Evolutionary conservation across 176 grass and related monocot genomes (phyloP).

Genomic region (Tuctoria greenei): DNA sequence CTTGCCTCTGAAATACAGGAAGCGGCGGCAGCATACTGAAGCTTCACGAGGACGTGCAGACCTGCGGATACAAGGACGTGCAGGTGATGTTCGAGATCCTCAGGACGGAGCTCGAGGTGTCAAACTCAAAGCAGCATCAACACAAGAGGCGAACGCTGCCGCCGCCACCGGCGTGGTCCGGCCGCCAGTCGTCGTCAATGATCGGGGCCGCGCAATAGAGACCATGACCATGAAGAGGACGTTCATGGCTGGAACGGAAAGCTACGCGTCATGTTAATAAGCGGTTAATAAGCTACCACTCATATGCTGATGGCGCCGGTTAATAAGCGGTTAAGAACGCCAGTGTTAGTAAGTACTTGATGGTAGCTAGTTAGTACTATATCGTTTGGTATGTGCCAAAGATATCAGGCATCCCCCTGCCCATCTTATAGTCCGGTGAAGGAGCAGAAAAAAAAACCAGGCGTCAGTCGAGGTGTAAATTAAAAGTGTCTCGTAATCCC

Average conservation of each 20-base stretch:
- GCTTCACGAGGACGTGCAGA: constrained; percentile 84
- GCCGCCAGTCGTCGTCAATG: constrained; percentile 37
- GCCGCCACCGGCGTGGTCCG: constrained; percentile 28
- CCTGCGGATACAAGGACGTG: constrained; percentile 85
- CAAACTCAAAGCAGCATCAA: neutral
- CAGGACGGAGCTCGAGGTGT: constrained; percentile 59
- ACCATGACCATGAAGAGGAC: neutral
- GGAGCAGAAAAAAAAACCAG: constrained; percentile 23
- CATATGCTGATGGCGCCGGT: too few species aligned
- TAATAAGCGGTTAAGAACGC: neutral
- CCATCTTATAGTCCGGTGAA: constrained; percentile 15
- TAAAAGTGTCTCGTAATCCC: neutral
- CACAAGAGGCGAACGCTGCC: neutral
- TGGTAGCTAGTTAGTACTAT: constrained; percentile 7
- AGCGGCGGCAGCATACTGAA: constrained; percentile 69
- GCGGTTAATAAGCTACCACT: too few species aligned
- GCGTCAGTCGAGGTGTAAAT: constrained; percentile 6
- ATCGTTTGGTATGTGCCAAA: constrained; percentile 7
- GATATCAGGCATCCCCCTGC: constrained; percentile 40
- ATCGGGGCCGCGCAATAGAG: constrained; percentile 47
- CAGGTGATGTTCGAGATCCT: constrained; percentile 96
- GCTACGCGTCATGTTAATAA: constrained; percentile 26
- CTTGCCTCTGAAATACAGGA: constrained; percentile 50
- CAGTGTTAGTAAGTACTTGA: neutral
- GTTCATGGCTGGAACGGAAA: constrained; percentile 10